Evolutionary conservation across 176 grass and related monocot genomes (phyloP).

Genomic region (Oryza punctata): DNA sequence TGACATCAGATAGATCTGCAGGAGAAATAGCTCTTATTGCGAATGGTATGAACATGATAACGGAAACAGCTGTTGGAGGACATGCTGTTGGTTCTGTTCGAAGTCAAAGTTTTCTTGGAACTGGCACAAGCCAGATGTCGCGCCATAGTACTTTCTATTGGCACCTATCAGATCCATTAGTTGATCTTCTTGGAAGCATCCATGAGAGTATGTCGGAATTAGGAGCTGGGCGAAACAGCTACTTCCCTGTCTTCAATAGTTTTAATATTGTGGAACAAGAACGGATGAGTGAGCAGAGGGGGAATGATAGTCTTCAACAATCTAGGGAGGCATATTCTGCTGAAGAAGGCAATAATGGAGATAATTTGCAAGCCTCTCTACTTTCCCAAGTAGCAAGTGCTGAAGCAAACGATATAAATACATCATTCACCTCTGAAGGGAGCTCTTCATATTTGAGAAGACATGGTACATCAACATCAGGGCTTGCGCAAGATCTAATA

Average conservation of each 20-base stretch:
- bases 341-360: conserved; percentile 39
- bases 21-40: conserved; percentile 84
- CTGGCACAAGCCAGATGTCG: conserved; percentile 53
- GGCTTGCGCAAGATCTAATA: conserved; percentile 45
- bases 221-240: conserved; percentile 62
- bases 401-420: conserved; percentile 63
- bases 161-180: conserved; percentile 74
- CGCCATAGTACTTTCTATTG: conserved; percentile 59
- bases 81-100: conserved; percentile 44
- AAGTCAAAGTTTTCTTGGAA: conserved; percentile 54
- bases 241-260: conserved; percentile 74
- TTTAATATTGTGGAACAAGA: conserved; percentile 69
- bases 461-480: conserved; percentile 46
- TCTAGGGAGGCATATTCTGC: conserved; percentile 33
- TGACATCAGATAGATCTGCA: conserved; percentile 51
- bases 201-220: conserved; percentile 71
- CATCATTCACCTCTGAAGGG: conserved; percentile 44
- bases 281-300: conserved; percentile 52
- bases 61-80: conserved; percentile 42
- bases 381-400: conserved; percentile 60
- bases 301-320: conserved; percentile 59
- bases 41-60: conserved; percentile 57
- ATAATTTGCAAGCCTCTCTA: conserved; percentile 64
- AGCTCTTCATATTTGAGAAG: conserved; percentile 59
- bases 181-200: conserved; percentile 84